Percentiles rank a stretch among this genome's conserved stretches.
Evolutionary conservation across 306 rosid species (phyloP).

Genomic region (apple (Malus domestica)): DNA sequence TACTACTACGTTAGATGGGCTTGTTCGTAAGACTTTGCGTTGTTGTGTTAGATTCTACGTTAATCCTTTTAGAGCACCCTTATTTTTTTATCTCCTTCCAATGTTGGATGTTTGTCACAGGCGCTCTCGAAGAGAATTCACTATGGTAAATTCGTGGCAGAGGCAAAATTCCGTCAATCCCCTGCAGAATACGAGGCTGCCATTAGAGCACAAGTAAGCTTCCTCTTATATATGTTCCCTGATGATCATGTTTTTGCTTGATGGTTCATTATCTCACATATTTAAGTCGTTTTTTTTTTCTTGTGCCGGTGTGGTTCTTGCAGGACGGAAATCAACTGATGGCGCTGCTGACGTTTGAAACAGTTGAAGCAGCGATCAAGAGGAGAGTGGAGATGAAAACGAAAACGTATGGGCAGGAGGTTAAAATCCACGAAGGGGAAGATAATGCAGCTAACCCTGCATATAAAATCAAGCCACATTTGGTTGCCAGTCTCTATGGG

Average conservation of each 20-base stretch:
- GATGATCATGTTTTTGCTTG: not conserved
- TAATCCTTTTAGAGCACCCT: not conserved
- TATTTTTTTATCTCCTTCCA: too few species aligned
- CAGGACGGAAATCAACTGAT: slow-evolving; percentile 35
- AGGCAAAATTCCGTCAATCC: slow-evolving; percentile 42
- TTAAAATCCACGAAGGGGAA: slow-evolving; percentile 6
- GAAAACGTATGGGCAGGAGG: slow-evolving; percentile 28
- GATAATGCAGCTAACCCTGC: slow-evolving; percentile 17
- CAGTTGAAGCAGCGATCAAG: slow-evolving; percentile 37
- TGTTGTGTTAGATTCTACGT: not conserved
- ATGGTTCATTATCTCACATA: not conserved
- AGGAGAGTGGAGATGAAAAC: slow-evolving; percentile 46
- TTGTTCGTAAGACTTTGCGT: not conserved
- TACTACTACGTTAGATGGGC: not conserved
- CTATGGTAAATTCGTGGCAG: slow-evolving; percentile 62
- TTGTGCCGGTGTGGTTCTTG: slow-evolving; percentile 2
- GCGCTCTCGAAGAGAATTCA: slow-evolving; percentile 58
- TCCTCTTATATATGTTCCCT: not conserved
- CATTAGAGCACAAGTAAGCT: slow-evolving; percentile 34
- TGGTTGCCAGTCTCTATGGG: slow-evolving; percentile 36
- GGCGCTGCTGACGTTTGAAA: slow-evolving; percentile 35
- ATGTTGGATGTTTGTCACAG: slow-evolving; percentile 12
- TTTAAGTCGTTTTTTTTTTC: not conserved
- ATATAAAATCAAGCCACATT: slow-evolving; percentile 39
- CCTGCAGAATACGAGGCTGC: slow-evolving; percentile 32